These are phyloP conservation scores for Penicillium ochrochloron DNA, from an alignment of 495 filamentous ascomycete genomes.

Conservation along the genomic window DNA sequence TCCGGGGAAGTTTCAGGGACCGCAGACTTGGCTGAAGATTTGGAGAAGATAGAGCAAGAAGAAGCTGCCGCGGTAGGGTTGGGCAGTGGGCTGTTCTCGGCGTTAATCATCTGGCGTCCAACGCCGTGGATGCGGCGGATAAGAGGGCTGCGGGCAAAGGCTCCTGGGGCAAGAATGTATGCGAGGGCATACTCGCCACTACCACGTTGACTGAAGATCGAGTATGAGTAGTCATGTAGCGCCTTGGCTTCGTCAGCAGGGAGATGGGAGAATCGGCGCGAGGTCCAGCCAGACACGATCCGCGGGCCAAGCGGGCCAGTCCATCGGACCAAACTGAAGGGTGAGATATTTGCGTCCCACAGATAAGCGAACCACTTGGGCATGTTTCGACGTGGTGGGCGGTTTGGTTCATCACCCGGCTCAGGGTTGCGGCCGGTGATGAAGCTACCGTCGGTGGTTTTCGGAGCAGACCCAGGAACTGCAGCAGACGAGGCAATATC, in stretches of 20 bases:
- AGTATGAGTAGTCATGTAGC: constrained; percentile 90
- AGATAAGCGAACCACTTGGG: constrained; percentile 88
- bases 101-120: constrained; percentile 65
- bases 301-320: constrained; percentile 90
- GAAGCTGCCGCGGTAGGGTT: constrained; percentile 14
- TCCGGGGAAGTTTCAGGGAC: constrained; percentile 16
- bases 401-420: constrained; percentile 33
- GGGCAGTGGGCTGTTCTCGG: constrained; percentile 23
- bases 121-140: constrained; percentile 87
- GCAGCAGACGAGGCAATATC: constrained; percentile 45
- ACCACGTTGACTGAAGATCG: constrained; percentile 90
- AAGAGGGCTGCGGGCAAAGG: constrained; percentile 85
- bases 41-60: constrained; percentile 25
- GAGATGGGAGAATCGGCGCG: constrained; percentile 86
- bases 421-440: constrained; percentile 49
- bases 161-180: constrained; percentile 91
- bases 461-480: constrained; percentile 37
- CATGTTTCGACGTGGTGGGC: constrained; percentile 62
- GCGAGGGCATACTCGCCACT: constrained; percentile 93
- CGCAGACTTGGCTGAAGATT: constrained; percentile 13
- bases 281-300: constrained; percentile 93
- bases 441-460: constrained; percentile 63
- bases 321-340: constrained; percentile 88
- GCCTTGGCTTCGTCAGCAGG: constrained; percentile 79
- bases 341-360: constrained; percentile 97